These are phyloP conservation scores for Diaporthe vaccinii DNA, from an alignment of 2,329 filamentous ascomycete genomes.

Conservation along the genomic window DNA sequence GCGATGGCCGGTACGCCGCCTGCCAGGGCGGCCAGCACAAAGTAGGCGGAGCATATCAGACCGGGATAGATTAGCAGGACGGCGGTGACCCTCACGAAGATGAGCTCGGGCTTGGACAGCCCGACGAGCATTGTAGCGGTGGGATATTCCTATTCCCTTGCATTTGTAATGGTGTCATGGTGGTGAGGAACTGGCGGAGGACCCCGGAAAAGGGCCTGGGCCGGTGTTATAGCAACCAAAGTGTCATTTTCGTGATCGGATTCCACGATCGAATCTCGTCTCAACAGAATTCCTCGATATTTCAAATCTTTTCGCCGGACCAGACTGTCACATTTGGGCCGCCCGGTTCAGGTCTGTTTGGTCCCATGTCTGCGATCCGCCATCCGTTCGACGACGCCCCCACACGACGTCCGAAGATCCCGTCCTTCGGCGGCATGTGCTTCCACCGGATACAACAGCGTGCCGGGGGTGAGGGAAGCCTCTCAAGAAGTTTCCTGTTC, in stretches of 20 bases:
- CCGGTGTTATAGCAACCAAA: not conserved
- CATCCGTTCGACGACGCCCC: not conserved
- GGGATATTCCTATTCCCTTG: not conserved
- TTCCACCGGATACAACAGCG: not conserved
- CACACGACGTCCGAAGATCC: constrained; percentile 4
- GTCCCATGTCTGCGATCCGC: constrained; percentile 13
- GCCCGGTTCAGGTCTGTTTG: constrained; percentile 7
- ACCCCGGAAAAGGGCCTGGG: not conserved
- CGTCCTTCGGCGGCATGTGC: constrained; percentile 2
- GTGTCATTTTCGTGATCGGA: constrained; percentile 4
- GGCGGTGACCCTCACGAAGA: not conserved
- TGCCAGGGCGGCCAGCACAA: constrained; percentile 24
- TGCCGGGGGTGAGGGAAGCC: not conserved
- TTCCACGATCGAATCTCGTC: not conserved
- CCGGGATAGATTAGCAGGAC: not conserved
- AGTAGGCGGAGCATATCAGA: constrained; percentile 14
- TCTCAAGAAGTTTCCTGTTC: constrained; percentile 24
- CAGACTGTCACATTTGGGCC: not conserved
- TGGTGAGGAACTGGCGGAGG: too few species aligned
- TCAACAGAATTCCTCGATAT: constrained; percentile 26
- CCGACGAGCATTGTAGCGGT: constrained; percentile 27
- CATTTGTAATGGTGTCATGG: not conserved
- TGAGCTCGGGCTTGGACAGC: constrained; percentile 22
- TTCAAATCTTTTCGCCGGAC: not conserved
- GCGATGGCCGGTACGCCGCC: constrained; percentile 44